These are phyloP conservation scores for Colletotrichum kahawae DNA, from an alignment of 2,329 filamentous ascomycete genomes.

Conservation along the genomic window DNA sequence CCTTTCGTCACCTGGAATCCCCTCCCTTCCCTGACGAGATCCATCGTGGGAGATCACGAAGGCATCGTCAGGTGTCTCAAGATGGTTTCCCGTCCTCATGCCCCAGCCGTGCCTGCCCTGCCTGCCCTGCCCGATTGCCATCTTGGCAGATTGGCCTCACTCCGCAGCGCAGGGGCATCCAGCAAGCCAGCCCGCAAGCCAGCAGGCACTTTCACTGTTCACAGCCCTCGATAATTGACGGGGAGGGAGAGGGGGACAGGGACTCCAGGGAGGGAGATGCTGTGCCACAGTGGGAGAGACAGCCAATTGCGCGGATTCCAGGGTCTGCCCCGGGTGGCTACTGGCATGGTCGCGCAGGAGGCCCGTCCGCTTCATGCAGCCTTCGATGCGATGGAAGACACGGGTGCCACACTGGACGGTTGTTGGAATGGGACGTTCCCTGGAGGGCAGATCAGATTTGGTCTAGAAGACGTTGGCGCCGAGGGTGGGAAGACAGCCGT, in stretches of 20 bases:
- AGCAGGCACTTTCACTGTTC: not conserved
- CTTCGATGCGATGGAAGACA: not conserved
- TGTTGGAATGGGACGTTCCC: not conserved
- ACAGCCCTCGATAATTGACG: not conserved
- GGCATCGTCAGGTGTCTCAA: constrained; percentile 18
- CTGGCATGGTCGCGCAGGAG: constrained; percentile 8
- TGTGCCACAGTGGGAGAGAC: constrained; percentile 2
- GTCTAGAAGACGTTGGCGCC: constrained; percentile 12
- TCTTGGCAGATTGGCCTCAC: not conserved
- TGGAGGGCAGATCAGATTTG: not conserved
- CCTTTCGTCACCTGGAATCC: constrained; percentile 6
- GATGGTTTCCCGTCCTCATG: constrained; percentile 17
- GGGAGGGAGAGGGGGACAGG: not conserved
- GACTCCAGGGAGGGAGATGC: not conserved
- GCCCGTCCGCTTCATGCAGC: constrained; percentile 15
- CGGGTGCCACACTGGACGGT: not conserved
- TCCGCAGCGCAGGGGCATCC: not conserved
- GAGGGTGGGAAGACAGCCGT: not conserved
- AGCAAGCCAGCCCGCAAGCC: not conserved
- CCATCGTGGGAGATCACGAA: constrained; percentile 13
- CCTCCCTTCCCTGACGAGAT: not conserved
- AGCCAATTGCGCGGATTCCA: not conserved
- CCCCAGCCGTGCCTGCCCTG: constrained; percentile 4
- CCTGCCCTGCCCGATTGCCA: not conserved
- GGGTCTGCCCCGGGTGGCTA: constrained; percentile 3